Conservation (phyloP, 495 filamentous ascomycete genomes). For the Penicillium macrosclerotiorum region DNA sequence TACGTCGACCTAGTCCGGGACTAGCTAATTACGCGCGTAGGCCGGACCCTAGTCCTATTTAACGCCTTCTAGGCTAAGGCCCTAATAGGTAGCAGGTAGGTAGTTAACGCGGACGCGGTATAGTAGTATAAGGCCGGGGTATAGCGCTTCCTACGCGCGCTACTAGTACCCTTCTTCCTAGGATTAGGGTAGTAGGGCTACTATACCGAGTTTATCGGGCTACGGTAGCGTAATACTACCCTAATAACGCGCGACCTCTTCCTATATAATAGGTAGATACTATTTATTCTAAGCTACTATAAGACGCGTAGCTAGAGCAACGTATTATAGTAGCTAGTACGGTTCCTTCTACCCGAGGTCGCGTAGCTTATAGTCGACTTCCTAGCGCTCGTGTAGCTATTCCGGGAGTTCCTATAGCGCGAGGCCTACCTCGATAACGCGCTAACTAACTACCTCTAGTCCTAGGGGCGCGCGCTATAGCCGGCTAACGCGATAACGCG, state of each 20-base stretch:
- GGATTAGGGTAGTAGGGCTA: not conserved
- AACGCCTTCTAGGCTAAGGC: no score
- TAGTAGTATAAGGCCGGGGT: no score
- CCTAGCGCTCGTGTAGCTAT: not conserved
- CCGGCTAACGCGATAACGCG: not conserved
- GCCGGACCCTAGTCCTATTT: no score
- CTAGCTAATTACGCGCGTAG: no score
- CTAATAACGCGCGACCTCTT: not conserved
- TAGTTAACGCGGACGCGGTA: no score
- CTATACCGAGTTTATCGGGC: not conserved
- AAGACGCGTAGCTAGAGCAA: not conserved
- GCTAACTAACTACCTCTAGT: not conserved
- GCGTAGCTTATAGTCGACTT: not conserved
- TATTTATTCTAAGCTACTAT: not conserved
- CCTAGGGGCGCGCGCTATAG: not conserved
- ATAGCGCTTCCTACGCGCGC: no score
- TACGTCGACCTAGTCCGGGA: no score
- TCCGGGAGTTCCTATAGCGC: not conserved
- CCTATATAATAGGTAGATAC: not conserved
- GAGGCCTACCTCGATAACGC: not conserved
- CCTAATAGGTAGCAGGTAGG: no score
- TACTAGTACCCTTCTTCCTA: not conserved
- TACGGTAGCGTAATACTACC: not conserved
- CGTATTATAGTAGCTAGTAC: not conserved
- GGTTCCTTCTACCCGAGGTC: not conserved